Base-by-base conservation (phyloP, 2,329 filamentous ascomycete genomes). In the Nectriaceae sp. region DNA sequence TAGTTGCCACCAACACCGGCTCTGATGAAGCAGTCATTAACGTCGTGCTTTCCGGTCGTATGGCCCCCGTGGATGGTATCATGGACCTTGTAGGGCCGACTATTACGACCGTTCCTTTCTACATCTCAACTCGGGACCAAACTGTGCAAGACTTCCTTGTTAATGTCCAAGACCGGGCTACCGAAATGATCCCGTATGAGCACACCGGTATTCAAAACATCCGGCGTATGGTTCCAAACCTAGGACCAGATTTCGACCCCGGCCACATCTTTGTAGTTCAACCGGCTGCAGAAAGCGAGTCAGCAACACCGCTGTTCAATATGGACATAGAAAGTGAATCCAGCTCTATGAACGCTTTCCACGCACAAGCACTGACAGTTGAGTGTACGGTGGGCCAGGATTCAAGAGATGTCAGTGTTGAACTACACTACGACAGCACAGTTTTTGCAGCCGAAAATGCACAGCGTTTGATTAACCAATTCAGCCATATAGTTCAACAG, bases 111-210 rank as follows among this genome's bases (percentile, higher is more conserved):
- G 50, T 63, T 0, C 61, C 59, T 11, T n/a, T 61, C 4, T 45
- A 50, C 1, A 21, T 60, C 8, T 20, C 21, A 1, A 24, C 57
- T 21, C 61, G 65, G 78, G 26, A 19, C 8, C 22, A 42, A 16
- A 57, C 63, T 1, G 61, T 74, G 8, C 52, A 56, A 0, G 61
- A 74, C 20, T 78, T 74, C 47, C 61, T 83, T 16, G 61, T 73
- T 19, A 56, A 59, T 1, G 44, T 63, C 8, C 62, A 66, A 50
- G 44, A 53, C 16, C 44, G 41, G 40, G 41, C 54, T 5, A 42
- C 49, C 19, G 59, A 64, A 40, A 56, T 57, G 55, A 54, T 57
- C 8, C 47, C 50, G 5, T 54, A 48, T 40, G 65, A 61, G 40
- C 50, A 65, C 8, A 49, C 61, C 15, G 60, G 61, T n/a, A 46